A percentile compares a stretch with the other conserved stretches of the same genome.
Conservation (phyloP, 108 stramenopile species). For the Cyclotella cryptica region DNA sequence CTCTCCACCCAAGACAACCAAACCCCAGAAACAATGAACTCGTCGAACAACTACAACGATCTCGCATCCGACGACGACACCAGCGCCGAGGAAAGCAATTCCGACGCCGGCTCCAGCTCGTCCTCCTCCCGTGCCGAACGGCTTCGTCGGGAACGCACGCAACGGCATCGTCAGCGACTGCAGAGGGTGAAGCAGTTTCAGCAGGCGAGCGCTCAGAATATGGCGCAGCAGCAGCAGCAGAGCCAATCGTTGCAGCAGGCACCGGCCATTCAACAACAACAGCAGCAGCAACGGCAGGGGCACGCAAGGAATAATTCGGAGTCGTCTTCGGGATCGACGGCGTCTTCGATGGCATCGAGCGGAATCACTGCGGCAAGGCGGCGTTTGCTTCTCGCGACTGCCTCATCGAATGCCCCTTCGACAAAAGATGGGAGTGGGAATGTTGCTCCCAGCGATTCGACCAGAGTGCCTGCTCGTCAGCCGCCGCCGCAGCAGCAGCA, state of each 20-base stretch:
- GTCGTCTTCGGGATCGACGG: constrained; percentile 12
- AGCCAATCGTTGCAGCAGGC: neutral
- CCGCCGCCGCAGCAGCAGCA: neutral
- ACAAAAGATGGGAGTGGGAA: neutral
- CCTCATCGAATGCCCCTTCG: too few species aligned
- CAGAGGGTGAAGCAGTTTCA: constrained; percentile 50
- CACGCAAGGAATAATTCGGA: constrained; percentile 5
- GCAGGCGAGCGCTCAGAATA: constrained; percentile 21
- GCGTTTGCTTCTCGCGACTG: neutral
- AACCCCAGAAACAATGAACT: neutral
- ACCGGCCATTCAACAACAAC: neutral
- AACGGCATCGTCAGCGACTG: constrained; percentile 46
- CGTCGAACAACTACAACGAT: constrained; percentile 7
- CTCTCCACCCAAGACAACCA: neutral
- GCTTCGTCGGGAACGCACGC: constrained; percentile 42
- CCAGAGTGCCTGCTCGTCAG: neutral
- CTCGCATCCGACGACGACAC: constrained; percentile 32
- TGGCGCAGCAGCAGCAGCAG: constrained; percentile 7
- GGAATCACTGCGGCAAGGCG: constrained; percentile 18
- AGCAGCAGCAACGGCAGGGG: neutral
- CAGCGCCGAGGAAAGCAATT: constrained; percentile 17
- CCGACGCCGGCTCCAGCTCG: constrained; percentile 8
- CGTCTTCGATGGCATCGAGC: constrained; percentile 12
- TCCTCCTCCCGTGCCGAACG: constrained; percentile 41
- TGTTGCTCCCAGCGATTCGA: neutral